These are phyloP conservation scores for Geotrichum macrosporum DNA, from an alignment of 1,139 yeast genomes.

Conservation along the genomic window DNA sequence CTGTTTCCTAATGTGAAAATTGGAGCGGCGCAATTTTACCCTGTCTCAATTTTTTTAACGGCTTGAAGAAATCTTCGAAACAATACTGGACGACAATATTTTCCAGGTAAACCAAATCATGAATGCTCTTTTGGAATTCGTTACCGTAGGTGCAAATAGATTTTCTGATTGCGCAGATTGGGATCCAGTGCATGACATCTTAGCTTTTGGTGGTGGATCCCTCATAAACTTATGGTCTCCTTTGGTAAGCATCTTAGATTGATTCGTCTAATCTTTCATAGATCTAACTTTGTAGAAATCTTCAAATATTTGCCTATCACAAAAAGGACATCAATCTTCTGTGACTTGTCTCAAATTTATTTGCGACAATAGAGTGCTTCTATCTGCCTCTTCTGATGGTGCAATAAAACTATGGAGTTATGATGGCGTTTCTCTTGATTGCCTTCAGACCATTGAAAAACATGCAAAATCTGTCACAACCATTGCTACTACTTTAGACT, in stretches of 20 bases:
- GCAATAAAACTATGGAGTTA: constrained; percentile 57
- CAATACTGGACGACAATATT: too few species aligned
- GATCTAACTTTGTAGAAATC: constrained; percentile 15
- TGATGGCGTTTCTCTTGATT: constrained; percentile 25
- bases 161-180: constrained; percentile 67
- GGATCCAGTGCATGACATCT: constrained; percentile 39
- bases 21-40: constrained; percentile 4
- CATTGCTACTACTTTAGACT: constrained; percentile 37
- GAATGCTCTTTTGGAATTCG: constrained; percentile 43
- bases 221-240: constrained; percentile 77
- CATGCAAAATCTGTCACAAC: constrained; percentile 48
- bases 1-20: background rate
- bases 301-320: constrained; percentile 26
- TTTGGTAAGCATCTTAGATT: constrained; percentile 39
- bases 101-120: too few species aligned
- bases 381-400: constrained; percentile 66
- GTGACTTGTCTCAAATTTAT: constrained; percentile 37
- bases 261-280: background rate
- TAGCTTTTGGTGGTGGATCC: constrained; percentile 75
- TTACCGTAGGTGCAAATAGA: constrained; percentile 75
- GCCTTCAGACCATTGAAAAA: constrained; percentile 37
- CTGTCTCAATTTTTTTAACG: constrained; percentile 4
- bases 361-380: constrained; percentile 41
- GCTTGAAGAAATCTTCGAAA: too few species aligned
- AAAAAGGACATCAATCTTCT: constrained; percentile 34